phyloP scores from a whole-genome alignment of 2,329 filamentous ascomycete genomes.

The Pseudopyrenochaeta lycopersici region DNA sequence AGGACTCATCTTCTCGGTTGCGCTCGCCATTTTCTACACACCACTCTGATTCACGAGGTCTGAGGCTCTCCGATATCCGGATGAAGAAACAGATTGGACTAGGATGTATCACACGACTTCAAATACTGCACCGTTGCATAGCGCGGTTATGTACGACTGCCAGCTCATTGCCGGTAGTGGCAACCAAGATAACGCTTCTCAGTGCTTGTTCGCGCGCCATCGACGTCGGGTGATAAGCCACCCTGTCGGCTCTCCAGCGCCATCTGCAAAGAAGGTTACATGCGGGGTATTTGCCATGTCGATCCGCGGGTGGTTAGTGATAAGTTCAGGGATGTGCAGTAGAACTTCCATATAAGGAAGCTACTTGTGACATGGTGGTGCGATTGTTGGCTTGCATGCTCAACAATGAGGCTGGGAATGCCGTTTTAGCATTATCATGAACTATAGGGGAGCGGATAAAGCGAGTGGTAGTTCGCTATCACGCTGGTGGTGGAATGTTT shows the following conservation, averaged over 20 bases:
- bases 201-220: conserved; percentile 10
- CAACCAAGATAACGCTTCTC: conserved; percentile 12
- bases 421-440: background rate
- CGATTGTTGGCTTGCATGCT: conserved; percentile 6
- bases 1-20: background rate
- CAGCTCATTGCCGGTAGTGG: background rate
- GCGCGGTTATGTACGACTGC: background rate
- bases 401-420: conserved; percentile 1
- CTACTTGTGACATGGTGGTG: conserved; percentile 4
- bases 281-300: conserved; percentile 18
- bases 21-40: conserved; percentile 12
- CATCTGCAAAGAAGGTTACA: conserved; percentile 15
- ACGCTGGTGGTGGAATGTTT: background rate
- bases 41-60: no score
- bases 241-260: conserved; percentile 10
- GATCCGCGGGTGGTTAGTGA: conserved; percentile 18
- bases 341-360: conserved; percentile 31
- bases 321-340: conserved; percentile 20
- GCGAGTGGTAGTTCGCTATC: background rate
- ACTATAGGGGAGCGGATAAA: background rate
- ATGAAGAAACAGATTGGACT: background rate
- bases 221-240: conserved; percentile 28
- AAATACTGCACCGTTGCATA: background rate
- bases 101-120: conserved; percentile 2
- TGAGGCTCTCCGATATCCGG: no score